Conservation (phyloP, 2,329 filamentous ascomycete species). For the Arachnomyces sp. region DNA sequence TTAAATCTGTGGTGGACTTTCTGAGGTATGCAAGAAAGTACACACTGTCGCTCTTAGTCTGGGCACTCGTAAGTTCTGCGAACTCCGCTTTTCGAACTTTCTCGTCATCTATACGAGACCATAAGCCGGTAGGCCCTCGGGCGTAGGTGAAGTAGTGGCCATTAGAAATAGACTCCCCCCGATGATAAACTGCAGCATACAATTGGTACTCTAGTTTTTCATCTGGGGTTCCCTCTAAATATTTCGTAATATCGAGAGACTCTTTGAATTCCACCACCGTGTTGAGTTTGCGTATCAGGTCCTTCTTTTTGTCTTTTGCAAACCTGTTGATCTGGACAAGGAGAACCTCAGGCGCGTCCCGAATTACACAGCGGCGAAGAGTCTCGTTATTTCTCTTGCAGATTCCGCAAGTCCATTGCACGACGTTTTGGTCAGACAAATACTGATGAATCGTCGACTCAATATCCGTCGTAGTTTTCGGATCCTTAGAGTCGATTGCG, state of each 20-base stretch:
- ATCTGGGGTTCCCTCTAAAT: background rate
- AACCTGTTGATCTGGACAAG: conserved; percentile 9
- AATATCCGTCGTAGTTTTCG: background rate
- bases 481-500: no score
- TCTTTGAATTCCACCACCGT: conserved; percentile 7
- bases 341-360: conserved; percentile 11
- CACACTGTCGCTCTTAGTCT: conserved; percentile 2
- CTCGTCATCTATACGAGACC: conserved; percentile 7
- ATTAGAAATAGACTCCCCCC: background rate
- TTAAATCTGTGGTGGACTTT: no score
- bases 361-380: conserved; percentile 5
- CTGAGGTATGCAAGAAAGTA: conserved; percentile 7
- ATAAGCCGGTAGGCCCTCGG: conserved; percentile 6
- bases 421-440: background rate
- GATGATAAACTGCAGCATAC: conserved; percentile 7
- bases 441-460: conserved; percentile 2
- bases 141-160: conserved; percentile 10
- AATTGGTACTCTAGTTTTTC: conserved; percentile 8
- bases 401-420: conserved; percentile 1
- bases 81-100: background rate
- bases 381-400: background rate
- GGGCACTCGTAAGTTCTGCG: background rate
- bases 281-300: background rate
- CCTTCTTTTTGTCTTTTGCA: background rate
- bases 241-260: conserved; percentile 9